Evolutionary conservation across 192 early-diverging fungal genomes (phyloP), one percentile per base, ranked within the genome.

Genomic region (Entrophospora sp.): DNA sequence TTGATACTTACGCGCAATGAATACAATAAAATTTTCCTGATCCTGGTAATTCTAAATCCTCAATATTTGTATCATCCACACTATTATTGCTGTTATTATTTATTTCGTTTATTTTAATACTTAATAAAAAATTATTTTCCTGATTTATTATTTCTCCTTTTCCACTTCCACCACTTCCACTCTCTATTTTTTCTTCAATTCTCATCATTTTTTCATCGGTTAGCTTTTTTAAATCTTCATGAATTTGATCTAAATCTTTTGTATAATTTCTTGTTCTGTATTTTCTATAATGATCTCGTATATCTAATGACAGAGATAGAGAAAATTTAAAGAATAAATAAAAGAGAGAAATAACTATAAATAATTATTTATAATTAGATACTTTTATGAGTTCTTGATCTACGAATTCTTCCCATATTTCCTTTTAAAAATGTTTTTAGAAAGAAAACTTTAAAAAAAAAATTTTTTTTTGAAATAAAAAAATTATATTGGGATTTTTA

Each of bases 191-290:
- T 42, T 60, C 58, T 60, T 60, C 35, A 12, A 5, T 18, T 63
- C n/a, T 24, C 32, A 38, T 8, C 27, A 63, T 46, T 20, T 13
- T 27, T 44, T 40, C 56, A 37, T 60, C 58, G n/a, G n/a, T n/a
- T 3, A 80, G 71, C 36, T 78, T 83, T 45, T 82, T 75, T 61
- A 88, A 72, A 77, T 96, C 93, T 28, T 89, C 88, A 64, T 93
- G 89, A 68, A 98, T 90, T 77, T 96, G 92, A 81, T 98, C 96
- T 7, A 98, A 76, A 80, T 96, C 94, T 79, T 91, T 89, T 58
- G 83, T 85, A 68, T 93, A 88, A 28, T 88, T 86, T 70, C 90
- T 84, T 45, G 92, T 95, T 58, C 91, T 81, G 72, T 82, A 83
- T 66, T 83, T 83, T 68, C 90, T 86, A 72, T 88, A 87, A 52